A percentile compares a stretch with the other conserved stretches of the same genome.
Evolutionary conservation across 2,329 filamentous ascomycete genomes (phyloP).

Genomic region (Raffaelea albimanens): DNA sequence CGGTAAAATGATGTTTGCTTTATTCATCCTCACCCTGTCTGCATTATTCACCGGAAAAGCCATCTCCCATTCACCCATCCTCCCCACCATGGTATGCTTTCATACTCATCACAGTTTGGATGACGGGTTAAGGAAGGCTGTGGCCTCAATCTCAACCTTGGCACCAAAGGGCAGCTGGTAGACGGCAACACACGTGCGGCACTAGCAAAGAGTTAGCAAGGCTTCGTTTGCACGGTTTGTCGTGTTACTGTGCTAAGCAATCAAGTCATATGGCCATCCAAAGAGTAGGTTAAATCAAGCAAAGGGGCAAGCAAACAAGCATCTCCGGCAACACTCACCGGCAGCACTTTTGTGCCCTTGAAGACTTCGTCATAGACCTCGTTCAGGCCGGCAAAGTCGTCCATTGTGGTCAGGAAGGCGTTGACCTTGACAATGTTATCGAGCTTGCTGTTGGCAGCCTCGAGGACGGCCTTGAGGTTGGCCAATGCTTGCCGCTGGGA

Average conservation of each 20-base stretch:
- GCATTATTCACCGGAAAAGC: too few species aligned
- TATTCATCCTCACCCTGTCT: too few species aligned
- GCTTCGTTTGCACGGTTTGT: too few species aligned
- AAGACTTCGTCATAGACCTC: conserved; percentile 44
- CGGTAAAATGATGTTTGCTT: too few species aligned
- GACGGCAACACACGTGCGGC: conserved; percentile 62
- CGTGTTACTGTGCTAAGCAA: too few species aligned
- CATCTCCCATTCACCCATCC: background rate
- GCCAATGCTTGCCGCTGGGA: conserved; percentile 42
- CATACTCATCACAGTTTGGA: background rate
- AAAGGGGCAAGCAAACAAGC: too few species aligned
- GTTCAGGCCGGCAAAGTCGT: conserved; percentile 51
- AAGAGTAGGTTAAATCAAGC: too few species aligned
- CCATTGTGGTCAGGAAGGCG: conserved; percentile 56
- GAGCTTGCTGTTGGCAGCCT: conserved; percentile 48
- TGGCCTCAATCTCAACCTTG: conserved; percentile 60
- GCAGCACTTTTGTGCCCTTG: conserved; percentile 29
- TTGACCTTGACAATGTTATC: conserved; percentile 59
- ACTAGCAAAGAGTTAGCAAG: conserved; percentile 18
- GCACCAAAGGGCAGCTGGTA: conserved; percentile 62
- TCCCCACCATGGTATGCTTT: too few species aligned
- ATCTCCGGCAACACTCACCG: too few species aligned
- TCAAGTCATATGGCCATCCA: too few species aligned
- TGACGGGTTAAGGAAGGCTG: background rate
- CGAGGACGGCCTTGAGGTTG: conserved; percentile 50